A percentile compares a stretch with the other conserved stretches of the same genome.
phyloP scores from a whole-genome alignment of 2,329 filamentous ascomycete genomes.

The Colletotrichum musae region DNA sequence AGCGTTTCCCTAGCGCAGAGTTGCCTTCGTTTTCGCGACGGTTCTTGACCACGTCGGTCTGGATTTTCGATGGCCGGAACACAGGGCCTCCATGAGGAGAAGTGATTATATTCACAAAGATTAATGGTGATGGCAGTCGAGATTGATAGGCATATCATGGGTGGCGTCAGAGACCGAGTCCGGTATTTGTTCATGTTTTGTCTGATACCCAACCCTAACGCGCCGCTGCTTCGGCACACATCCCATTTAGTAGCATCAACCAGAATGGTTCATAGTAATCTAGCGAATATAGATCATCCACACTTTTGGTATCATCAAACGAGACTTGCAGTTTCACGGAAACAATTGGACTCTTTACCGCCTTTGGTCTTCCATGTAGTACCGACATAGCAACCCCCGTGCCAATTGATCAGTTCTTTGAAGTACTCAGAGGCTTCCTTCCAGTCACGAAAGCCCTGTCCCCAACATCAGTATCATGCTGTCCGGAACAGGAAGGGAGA shows the following conservation, averaged over 20 bases:
- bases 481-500: conserved; percentile 13
- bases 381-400: too few species aligned
- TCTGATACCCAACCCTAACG: background rate
- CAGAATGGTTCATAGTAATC: too few species aligned
- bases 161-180: background rate
- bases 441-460: background rate
- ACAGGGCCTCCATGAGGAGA: background rate
- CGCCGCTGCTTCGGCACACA: background rate
- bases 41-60: background rate
- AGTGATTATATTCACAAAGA: background rate
- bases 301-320: too few species aligned
- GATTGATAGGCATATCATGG: background rate
- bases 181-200: background rate
- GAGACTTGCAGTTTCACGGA: too few species aligned
- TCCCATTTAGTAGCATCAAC: background rate
- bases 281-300: too few species aligned
- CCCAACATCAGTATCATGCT: background rate
- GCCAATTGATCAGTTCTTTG: too few species aligned
- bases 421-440: background rate
- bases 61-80: background rate
- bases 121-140: background rate
- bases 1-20: too few species aligned
- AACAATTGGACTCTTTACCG: too few species aligned
- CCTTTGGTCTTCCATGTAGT: too few species aligned
- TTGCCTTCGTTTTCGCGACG: too few species aligned